Percentiles rank a stretch among this genome's conserved stretches.
Conservation (phyloP, 2,329 filamentous ascomycete genomes). For the Sporothrix brasiliensis region DNA sequence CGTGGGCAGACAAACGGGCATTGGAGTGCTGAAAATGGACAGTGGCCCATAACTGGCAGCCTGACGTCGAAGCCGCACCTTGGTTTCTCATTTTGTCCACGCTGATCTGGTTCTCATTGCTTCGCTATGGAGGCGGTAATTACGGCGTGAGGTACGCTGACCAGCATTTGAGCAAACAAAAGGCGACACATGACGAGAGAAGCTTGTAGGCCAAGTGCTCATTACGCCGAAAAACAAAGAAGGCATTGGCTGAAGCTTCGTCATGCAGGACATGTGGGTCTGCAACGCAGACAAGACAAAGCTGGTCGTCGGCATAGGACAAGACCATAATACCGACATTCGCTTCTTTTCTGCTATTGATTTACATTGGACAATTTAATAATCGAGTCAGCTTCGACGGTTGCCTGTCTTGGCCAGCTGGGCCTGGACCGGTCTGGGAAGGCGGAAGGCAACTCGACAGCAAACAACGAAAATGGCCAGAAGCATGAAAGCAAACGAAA, state of each 20-base stretch:
- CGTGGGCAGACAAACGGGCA: neutral
- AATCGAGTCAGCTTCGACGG: neutral
- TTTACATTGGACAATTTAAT: neutral
- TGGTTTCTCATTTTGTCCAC: neutral
- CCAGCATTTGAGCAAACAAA: constrained; percentile 11
- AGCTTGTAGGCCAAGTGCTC: neutral
- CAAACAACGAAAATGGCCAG: neutral
- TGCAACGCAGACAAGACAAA: neutral
- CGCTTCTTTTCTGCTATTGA: neutral
- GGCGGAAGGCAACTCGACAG: no score
- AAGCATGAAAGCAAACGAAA: neutral
- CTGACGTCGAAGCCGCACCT: neutral
- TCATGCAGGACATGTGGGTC: neutral
- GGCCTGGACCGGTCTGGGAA: neutral
- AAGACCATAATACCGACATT: constrained; percentile 5
- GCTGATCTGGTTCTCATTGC: neutral
- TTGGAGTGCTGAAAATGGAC: neutral
- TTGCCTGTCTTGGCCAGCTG: neutral
- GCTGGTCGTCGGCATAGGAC: neutral
- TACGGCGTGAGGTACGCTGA: constrained; percentile 6
- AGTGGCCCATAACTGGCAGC: neutral
- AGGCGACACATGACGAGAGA: neutral
- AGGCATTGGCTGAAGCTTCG: neutral
- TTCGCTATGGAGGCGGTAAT: neutral
- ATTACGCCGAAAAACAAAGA: neutral